Evolutionary conservation across 2,329 filamentous ascomycete genomes (phyloP).

Genomic region (Epichloe sylvatica): DNA sequence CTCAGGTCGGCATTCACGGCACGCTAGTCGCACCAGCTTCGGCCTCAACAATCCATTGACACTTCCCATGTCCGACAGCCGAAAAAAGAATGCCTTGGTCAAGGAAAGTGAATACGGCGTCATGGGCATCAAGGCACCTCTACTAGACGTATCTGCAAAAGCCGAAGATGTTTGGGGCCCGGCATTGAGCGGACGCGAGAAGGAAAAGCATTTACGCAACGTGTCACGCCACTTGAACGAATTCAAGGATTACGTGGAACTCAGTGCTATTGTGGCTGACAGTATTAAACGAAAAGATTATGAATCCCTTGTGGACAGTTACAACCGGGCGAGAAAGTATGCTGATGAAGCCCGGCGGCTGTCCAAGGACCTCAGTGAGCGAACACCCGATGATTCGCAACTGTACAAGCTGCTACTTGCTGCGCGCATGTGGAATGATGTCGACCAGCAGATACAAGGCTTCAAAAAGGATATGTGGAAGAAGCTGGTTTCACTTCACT

Average conservation of each 20-base stretch:
- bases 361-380: slow-evolving; percentile 39
- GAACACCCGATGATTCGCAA: slow-evolving; percentile 58
- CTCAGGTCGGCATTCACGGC: slow-evolving; percentile 44
- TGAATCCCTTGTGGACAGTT: slow-evolving; percentile 75
- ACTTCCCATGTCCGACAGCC: slow-evolving; percentile 35
- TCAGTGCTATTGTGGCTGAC: slow-evolving; percentile 63
- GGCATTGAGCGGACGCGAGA: slow-evolving; percentile 77
- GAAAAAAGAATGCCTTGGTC: slow-evolving; percentile 82
- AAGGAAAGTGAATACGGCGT: slow-evolving; percentile 91
- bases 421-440: slow-evolving; percentile 88
- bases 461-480: slow-evolving; percentile 90
- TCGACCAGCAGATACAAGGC: slow-evolving; percentile 68
- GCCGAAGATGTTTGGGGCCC: slow-evolving; percentile 97
- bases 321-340: slow-evolving; percentile 67
- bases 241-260: slow-evolving; percentile 69
- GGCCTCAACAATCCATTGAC: slow-evolving; percentile 25
- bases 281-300: slow-evolving; percentile 86
- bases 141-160: slow-evolving; percentile 83
- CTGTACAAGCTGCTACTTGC: slow-evolving; percentile 78
- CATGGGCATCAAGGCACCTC: slow-evolving; percentile 70
- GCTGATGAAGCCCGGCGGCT: slow-evolving; percentile 64
- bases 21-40: slow-evolving; percentile 53
- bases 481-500: slow-evolving; percentile 55
- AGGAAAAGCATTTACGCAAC: slow-evolving; percentile 72
- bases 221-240: slow-evolving; percentile 64